Evolutionary conservation across 2,329 filamentous ascomycete species (phyloP), one percentile per base, ranked within the genome.

Genomic region (Ceratocystis colombiana): DNA sequence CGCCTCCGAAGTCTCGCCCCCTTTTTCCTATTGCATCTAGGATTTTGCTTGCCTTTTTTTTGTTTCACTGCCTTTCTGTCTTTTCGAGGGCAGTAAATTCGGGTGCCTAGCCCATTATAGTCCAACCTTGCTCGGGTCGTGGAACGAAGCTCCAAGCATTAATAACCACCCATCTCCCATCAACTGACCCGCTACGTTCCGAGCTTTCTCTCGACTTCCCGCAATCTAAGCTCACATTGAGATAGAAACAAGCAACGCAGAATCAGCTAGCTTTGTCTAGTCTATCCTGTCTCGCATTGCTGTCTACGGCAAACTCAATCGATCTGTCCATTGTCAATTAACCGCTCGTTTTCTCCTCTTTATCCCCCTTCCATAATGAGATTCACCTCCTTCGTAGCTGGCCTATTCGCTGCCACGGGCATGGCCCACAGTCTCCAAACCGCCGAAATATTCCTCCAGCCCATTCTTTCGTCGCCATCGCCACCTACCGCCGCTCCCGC

Each of bases 361-460:
- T 20, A 17, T 50, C 5, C 20, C 15, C 22, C 7, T 64, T 53
- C 30, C 66, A 71, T 33, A 50, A 82, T 82, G 80, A 78, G 75
- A 70, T 69, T 76, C 69, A 68, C 74, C 20, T 72, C 75, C 15
- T 61, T 80, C 46, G 59, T 81, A 61, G 74, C 77, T 33, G 73
- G 76, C 62, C 72, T 83, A n/a, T 74, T 76, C 69, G 76, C 76
- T 68, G 75, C 77, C 17, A 72, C 76, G 45, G 70, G 78, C 55
- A 76, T 76, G 68, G 71, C 70, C 46, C 76, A 77, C 67, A 70
- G 75, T 53, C 75, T 77, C 53, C 77, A 77, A 68, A 80, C 77
- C 41, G 79, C 79, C 41, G 74, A 81, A 67, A 75, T 85, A 74
- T 82, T 80, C 76, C 75, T 84, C 70, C 81, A 85, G 69, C 78